Evolutionary conservation across 306 rosid genomes (phyloP).

Genomic region (Vigna hirtella): DNA sequence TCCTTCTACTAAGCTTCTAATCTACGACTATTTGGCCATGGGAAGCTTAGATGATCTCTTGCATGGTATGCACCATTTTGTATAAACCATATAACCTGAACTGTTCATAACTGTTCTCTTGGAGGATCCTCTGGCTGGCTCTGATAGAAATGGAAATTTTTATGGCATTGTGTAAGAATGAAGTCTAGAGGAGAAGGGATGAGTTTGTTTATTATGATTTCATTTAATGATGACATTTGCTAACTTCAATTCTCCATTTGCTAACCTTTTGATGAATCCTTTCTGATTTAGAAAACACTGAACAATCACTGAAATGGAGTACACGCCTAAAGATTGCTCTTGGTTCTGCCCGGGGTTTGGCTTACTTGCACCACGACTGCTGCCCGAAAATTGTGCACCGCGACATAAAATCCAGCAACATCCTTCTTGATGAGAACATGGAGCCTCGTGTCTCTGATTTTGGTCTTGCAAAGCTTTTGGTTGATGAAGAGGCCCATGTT

Average conservation of each 20-base stretch:
- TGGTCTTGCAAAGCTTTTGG: constrained; percentile 96
- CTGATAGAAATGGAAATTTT: neutral
- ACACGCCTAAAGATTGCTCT: constrained; percentile 82
- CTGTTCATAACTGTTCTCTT: neutral
- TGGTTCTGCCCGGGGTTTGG: constrained; percentile 92
- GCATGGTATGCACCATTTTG: constrained; percentile 68
- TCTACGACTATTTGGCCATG: constrained; percentile 78
- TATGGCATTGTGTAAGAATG: constrained; percentile 22
- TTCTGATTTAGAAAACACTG: constrained; percentile 51
- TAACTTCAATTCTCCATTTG: neutral
- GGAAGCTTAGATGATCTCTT: constrained; percentile 93
- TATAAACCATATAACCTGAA: constrained; percentile 2
- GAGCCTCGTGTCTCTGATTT: constrained; percentile 93
- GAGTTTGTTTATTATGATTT: neutral
- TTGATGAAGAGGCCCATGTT: constrained; percentile 92
- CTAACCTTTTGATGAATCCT: neutral
- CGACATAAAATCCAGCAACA: constrained; percentile 95
- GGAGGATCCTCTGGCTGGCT: constrained; percentile 39
- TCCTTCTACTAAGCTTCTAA: constrained; percentile 87
- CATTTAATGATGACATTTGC: neutral
- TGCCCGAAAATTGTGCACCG: constrained; percentile 90
- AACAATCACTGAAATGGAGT: constrained; percentile 71
- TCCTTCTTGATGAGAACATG: constrained; percentile 87
- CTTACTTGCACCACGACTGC: constrained; percentile 94
- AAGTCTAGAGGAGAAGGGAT: constrained; percentile 3